These are phyloP conservation scores for Claviceps spartinae DNA, from an alignment of 2,329 filamentous ascomycete genomes.

Conservation along the genomic window DNA sequence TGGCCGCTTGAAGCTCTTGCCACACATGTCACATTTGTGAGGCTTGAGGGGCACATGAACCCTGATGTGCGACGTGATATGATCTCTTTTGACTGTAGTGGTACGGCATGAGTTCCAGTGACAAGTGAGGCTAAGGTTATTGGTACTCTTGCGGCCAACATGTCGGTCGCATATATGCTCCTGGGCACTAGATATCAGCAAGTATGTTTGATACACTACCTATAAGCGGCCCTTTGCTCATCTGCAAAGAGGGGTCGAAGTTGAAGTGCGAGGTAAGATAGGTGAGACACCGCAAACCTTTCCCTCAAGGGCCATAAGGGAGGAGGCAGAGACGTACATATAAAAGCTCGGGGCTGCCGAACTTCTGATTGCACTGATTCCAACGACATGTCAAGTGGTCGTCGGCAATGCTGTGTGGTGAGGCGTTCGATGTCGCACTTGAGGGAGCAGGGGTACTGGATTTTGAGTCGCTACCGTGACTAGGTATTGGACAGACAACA, in stretches of 20 bases:
- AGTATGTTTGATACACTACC: neutral
- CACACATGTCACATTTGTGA: constrained; percentile 97
- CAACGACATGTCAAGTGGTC: constrained; percentile 49
- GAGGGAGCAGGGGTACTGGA: constrained; percentile 39
- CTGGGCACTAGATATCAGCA: constrained; percentile 31
- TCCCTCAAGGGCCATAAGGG: too few species aligned
- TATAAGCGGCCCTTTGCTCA: neutral
- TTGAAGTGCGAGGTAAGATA: too few species aligned
- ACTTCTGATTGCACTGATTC: constrained; percentile 45
- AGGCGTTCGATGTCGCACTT: constrained; percentile 32
- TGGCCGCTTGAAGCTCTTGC: constrained; percentile 96
- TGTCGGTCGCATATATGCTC: constrained; percentile 97
- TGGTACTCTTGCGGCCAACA: constrained; percentile 96
- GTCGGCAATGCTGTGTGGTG: constrained; percentile 28
- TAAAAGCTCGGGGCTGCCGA: constrained; percentile 41
- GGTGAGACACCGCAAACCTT: too few species aligned
- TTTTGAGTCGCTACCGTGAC: constrained; percentile 32
- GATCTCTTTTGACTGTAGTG: constrained; percentile 94
- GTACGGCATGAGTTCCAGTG: constrained; percentile 95
- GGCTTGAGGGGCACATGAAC: constrained; percentile 98
- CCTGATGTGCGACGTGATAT: constrained; percentile 97
- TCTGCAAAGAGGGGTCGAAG: too few species aligned
- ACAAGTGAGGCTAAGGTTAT: constrained; percentile 94
- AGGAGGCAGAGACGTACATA: constrained; percentile 34
- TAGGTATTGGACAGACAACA: constrained; percentile 10